A percentile compares a stretch with the other conserved stretches of the same genome.
Evolutionary conservation across 106 monocot genomes (phyloP).

Genomic region (Gastrodia elata): DNA sequence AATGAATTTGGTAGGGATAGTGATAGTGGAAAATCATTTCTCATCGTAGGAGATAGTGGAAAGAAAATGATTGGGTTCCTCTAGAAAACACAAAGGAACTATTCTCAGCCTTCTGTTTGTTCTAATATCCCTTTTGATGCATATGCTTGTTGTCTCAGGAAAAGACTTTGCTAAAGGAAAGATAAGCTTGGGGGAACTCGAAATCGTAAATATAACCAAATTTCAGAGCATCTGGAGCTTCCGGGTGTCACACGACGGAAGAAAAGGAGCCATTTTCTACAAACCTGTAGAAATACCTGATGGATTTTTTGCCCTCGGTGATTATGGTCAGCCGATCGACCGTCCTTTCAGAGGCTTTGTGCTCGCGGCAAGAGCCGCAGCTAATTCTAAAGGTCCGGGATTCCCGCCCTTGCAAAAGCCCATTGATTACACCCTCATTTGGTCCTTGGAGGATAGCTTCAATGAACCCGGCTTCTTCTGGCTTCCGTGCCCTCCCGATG

Average conservation of each 20-base stretch:
- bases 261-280: conserved; percentile 64
- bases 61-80: too few species aligned
- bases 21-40: too few species aligned
- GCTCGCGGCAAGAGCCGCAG: conserved; percentile 56
- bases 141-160: conserved; percentile 29
- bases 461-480: conserved; percentile 63
- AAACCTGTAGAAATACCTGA: conserved; percentile 55
- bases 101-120: background rate
- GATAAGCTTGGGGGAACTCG: conserved; percentile 82
- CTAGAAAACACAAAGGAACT: too few species aligned
- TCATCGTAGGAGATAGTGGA: too few species aligned
- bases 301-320: conserved; percentile 73
- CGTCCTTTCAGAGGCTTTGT: conserved; percentile 65
- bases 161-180: conserved; percentile 59
- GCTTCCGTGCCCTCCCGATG: conserved; percentile 68
- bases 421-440: conserved; percentile 65
- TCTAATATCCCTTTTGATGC: background rate
- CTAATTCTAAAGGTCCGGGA: background rate
- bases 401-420: conserved; percentile 65
- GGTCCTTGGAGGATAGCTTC: conserved; percentile 41
- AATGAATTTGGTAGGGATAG: too few species aligned
- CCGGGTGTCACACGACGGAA: conserved; percentile 9
- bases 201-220: conserved; percentile 51
- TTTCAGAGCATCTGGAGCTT: conserved; percentile 76
- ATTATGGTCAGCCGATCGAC: conserved; percentile 63